These are phyloP conservation scores for Oryza brachyantha DNA, from an alignment of 176 grass and related monocot species.

Conservation along the genomic window DNA sequence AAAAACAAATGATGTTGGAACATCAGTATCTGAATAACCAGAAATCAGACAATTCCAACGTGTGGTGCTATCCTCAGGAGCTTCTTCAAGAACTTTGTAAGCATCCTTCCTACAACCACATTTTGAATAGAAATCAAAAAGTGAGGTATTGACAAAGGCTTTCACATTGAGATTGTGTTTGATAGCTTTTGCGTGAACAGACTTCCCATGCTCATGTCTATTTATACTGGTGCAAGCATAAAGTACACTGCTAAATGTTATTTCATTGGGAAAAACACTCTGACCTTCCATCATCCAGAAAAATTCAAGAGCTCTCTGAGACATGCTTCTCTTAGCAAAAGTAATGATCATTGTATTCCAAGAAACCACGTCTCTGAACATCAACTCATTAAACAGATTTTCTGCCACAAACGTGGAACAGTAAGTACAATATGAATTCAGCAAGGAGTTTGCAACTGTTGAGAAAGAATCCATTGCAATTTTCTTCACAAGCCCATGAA, in stretches of 20 bases:
- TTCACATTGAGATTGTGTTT: slow-evolving; percentile 50
- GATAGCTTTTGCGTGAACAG: slow-evolving; percentile 60
- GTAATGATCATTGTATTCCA: slow-evolving; percentile 74
- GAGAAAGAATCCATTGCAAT: slow-evolving; percentile 45
- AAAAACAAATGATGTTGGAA: slow-evolving; percentile 26
- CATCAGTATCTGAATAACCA: slow-evolving; percentile 32
- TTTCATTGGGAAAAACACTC: slow-evolving; percentile 43
- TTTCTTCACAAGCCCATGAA: slow-evolving; percentile 58
- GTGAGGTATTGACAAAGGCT: slow-evolving; percentile 47
- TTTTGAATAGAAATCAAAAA: slow-evolving; percentile 54
- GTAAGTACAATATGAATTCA: slow-evolving; percentile 43
- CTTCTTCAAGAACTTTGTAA: slow-evolving; percentile 39
- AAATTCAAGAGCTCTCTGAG: slow-evolving; percentile 50
- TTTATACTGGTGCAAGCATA: slow-evolving; percentile 40
- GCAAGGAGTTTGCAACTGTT: slow-evolving; percentile 48
- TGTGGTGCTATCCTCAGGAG: slow-evolving; percentile 39
- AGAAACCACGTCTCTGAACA: slow-evolving; percentile 45
- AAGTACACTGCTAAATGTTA: slow-evolving; percentile 43
- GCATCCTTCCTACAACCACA: slow-evolving; percentile 40
- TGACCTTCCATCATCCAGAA: slow-evolving; percentile 51
- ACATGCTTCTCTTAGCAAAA: slow-evolving; percentile 43
- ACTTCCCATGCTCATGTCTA: slow-evolving; percentile 36
- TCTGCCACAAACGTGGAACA: slow-evolving; percentile 19
- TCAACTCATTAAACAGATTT: slow-evolving; percentile 41
- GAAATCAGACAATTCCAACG: slow-evolving; percentile 69